These are phyloP conservation scores for Cytospora piceae DNA, from an alignment of 2,329 filamentous ascomycete genomes.

Conservation along the genomic window DNA sequence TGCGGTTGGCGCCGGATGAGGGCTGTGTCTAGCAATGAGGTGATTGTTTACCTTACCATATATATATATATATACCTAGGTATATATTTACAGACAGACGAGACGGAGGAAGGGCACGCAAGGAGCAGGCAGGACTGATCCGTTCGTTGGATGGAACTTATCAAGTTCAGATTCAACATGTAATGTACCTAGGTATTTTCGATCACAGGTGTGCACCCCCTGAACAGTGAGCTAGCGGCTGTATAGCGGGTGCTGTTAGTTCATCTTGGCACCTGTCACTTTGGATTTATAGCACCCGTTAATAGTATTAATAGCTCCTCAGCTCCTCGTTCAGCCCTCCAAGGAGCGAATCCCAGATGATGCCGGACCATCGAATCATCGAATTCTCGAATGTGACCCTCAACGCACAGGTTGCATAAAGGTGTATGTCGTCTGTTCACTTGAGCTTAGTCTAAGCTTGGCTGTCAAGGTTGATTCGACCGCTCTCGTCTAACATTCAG, in stretches of 20 bases:
- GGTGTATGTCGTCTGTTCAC: neutral
- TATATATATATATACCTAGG: neutral
- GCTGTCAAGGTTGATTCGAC: neutral
- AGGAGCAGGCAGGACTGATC: neutral
- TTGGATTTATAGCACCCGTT: too few relatives aligned
- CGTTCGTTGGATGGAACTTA: neutral
- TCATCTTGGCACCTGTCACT: neutral
- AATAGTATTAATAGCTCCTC: too few relatives aligned
- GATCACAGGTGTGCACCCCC: too few relatives aligned
- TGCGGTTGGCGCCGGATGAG: conserved; percentile 3
- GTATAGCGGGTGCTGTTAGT: neutral
- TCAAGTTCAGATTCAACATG: too few relatives aligned
- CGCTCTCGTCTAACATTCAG: too few relatives aligned
- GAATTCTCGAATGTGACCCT: neutral
- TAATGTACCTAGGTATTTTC: too few relatives aligned
- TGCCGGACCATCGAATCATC: neutral
- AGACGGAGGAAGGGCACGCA: neutral
- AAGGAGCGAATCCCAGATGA: neutral
- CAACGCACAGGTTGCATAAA: neutral
- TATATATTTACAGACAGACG: neutral
- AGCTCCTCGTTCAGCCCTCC: neutral
- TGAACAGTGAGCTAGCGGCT: neutral
- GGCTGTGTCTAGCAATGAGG: neutral
- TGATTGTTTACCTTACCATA: neutral
- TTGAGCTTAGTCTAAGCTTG: neutral